These are phyloP conservation scores for Yarrowia osloensis DNA, from an alignment of 805 yeast genomes.

Conservation along the genomic window DNA sequence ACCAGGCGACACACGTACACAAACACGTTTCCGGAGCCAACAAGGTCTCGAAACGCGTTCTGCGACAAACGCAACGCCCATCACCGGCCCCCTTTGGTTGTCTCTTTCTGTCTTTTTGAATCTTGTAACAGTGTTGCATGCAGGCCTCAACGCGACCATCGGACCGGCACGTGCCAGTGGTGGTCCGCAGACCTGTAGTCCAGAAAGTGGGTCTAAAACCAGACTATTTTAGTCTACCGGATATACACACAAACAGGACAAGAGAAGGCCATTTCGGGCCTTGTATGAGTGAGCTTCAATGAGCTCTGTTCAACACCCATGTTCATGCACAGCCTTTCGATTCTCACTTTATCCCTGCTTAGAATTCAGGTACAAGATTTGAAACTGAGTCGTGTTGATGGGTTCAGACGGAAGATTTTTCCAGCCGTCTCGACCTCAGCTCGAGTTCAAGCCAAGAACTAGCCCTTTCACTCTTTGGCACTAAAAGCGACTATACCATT, in stretches of 20 bases:
- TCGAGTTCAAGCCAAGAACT: background rate
- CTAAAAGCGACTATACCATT: background rate
- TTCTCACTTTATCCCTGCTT: constrained; percentile 15
- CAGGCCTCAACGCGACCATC: background rate
- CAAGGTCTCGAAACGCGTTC: background rate
- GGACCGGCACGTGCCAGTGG: background rate
- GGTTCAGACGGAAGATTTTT: background rate
- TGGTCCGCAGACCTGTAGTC: background rate
- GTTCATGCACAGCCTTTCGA: background rate
- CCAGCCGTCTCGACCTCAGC: background rate
- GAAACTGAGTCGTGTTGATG: background rate
- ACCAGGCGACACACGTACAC: background rate
- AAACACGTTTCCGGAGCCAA: background rate
- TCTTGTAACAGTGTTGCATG: background rate
- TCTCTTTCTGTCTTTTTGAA: background rate
- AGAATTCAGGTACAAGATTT: constrained; percentile 23
- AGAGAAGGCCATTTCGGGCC: too few relatives aligned
- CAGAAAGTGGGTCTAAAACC: background rate
- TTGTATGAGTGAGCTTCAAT: too few relatives aligned
- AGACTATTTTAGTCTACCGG: constrained; percentile 1
- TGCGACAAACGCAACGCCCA: background rate
- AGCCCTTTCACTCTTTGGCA: background rate
- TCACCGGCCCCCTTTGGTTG: background rate
- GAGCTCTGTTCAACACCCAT: too few relatives aligned
- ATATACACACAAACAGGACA: background rate